A percentile compares a stretch with the other conserved stretches of the same genome.
Evolutionary conservation across 495 filamentous ascomycete species (phyloP).

Genomic region (Podospora tetraspora): DNA sequence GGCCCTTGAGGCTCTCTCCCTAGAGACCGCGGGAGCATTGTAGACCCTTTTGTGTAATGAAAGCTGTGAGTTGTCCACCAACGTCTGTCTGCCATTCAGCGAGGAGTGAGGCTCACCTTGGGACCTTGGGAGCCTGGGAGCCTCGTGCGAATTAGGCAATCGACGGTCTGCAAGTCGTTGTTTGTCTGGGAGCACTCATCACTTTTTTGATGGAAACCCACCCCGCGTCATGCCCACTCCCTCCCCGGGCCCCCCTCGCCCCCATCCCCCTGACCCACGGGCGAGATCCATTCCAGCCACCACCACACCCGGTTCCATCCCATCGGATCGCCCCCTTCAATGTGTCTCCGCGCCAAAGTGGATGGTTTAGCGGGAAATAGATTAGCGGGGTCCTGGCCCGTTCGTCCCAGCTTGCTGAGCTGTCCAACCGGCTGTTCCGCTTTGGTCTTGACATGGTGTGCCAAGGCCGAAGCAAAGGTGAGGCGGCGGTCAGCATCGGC

Average conservation of each 20-base stretch:
- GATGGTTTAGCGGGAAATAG: background rate
- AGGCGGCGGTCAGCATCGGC: background rate
- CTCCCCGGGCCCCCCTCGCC: too few relatives aligned
- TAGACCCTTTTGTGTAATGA: background rate
- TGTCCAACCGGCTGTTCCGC: constrained; percentile 12
- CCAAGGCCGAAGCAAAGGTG: constrained; percentile 1
- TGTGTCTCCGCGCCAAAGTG: background rate
- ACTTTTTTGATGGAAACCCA: background rate
- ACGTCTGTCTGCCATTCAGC: background rate
- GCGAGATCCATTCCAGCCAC: constrained; percentile 6
- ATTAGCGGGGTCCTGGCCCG: constrained; percentile 6
- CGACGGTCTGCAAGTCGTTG: background rate
- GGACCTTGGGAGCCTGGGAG: background rate
- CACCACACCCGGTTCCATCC: constrained; percentile 3
- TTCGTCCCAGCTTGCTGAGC: background rate
- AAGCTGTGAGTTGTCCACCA: background rate
- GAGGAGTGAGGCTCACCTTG: background rate
- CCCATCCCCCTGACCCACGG: background rate
- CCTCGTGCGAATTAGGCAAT: background rate
- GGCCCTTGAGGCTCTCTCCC: background rate
- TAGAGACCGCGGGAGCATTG: background rate
- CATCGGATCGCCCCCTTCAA: constrained; percentile 11
- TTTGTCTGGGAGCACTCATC: background rate
- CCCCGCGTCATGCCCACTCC: background rate
- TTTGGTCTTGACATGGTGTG: constrained; percentile 1